Evolutionary conservation across 495 filamentous ascomycete species (phyloP).

Genomic region (Cryomyces antarcticus): DNA sequence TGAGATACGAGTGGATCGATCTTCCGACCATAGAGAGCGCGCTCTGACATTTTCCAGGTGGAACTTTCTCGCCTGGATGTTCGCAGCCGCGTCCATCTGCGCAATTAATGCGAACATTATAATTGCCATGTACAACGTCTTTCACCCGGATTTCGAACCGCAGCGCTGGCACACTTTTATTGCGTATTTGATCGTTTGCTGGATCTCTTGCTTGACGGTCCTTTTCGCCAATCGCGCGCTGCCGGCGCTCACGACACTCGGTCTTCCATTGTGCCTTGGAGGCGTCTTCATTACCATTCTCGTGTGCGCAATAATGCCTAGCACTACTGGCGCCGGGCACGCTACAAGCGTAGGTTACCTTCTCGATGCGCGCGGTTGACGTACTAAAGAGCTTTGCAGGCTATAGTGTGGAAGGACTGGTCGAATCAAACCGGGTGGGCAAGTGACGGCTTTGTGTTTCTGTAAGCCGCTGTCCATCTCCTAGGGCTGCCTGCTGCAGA

Average conservation of each 20-base stretch:
- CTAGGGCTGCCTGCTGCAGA: too few species aligned
- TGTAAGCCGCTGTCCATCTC: conserved; percentile 10
- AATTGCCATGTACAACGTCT: conserved; percentile 50
- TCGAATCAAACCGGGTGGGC: conserved; percentile 45
- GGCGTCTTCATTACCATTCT: conserved; percentile 54
- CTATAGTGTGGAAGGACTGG: conserved; percentile 19
- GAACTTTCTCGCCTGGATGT: conserved; percentile 67
- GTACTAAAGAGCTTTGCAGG: too few species aligned
- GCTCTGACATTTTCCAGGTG: conserved; percentile 2
- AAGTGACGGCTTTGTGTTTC: conserved; percentile 53
- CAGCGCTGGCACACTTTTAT: conserved; percentile 62
- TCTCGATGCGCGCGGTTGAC: too few species aligned
- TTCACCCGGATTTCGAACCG: conserved; percentile 40
- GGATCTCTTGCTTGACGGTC: conserved; percentile 41
- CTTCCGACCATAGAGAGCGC: too few species aligned
- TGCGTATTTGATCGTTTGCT: conserved; percentile 43
- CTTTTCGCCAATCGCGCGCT: conserved; percentile 50
- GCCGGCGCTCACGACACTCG: conserved; percentile 43
- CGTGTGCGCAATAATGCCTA: conserved; percentile 58
- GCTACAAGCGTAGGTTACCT: conserved; percentile 6
- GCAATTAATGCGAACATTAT: conserved; percentile 47
- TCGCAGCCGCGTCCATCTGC: conserved; percentile 43
- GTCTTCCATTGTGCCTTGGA: conserved; percentile 45
- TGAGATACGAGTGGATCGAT: too few species aligned
- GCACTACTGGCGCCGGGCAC: conserved; percentile 9